Conservation (phyloP, 2,329 filamentous ascomycete species). For the Trichoderma aggressivum region DNA sequence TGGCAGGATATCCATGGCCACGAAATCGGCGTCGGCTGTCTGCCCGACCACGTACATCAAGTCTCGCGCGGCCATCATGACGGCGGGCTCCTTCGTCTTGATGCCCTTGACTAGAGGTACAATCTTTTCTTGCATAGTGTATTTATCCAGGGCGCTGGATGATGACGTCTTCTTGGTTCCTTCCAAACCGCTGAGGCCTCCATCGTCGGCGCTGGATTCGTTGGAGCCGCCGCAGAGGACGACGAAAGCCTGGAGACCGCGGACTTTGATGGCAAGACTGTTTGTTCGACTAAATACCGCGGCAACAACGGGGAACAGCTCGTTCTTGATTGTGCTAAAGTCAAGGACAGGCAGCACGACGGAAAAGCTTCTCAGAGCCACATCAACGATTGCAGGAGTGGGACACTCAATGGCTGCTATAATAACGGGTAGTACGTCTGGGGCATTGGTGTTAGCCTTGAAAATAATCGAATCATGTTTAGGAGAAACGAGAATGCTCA, state of each 20-base stretch:
- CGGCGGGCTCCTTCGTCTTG: constrained; percentile 95
- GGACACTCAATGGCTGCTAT: constrained; percentile 80
- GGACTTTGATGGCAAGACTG: constrained; percentile 90
- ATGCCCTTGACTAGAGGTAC: constrained; percentile 86
- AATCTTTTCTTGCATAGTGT: constrained; percentile 97
- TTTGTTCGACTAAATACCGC: constrained; percentile 88
- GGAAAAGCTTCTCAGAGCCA: constrained; percentile 73
- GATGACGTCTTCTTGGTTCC: constrained; percentile 61
- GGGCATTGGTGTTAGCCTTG: background rate
- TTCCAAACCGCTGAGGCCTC: constrained; percentile 70
- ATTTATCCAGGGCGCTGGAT: constrained; percentile 87
- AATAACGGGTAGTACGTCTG: constrained; percentile 85
- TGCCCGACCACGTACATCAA: constrained; percentile 81
- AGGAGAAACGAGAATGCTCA: constrained; percentile 39
- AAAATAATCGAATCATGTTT: too few species aligned
- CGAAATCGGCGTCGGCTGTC: constrained; percentile 81
- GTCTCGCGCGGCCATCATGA: constrained; percentile 89
- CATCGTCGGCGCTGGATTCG: constrained; percentile 49
- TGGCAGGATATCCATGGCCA: constrained; percentile 86
- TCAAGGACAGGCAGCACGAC: constrained; percentile 83
- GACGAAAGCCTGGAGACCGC: constrained; percentile 84
- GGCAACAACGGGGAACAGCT: constrained; percentile 90
- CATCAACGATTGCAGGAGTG: constrained; percentile 85
- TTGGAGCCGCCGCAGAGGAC: constrained; percentile 78
- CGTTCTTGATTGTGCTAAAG: constrained; percentile 95